A percentile compares a stretch with the other conserved stretches of the same genome.
These are phyloP conservation scores for Lenwebbia sp. DNA, from an alignment of 345 rosid genomes.

Conservation along the genomic window DNA sequence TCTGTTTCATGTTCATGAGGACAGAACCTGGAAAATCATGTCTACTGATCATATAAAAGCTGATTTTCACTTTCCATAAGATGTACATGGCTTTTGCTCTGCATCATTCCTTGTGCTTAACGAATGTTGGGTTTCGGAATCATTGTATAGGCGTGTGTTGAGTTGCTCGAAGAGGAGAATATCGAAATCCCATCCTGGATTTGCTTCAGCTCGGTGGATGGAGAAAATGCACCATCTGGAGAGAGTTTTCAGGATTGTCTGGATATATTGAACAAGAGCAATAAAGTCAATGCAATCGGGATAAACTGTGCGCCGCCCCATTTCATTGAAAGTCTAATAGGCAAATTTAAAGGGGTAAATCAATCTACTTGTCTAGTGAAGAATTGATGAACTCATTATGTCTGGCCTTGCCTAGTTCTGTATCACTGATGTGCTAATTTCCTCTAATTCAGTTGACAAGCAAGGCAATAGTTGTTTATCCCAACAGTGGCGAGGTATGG, in stretches of 20 bases:
- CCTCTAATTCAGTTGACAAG: slow-evolving; percentile 39
- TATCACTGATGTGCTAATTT: not conserved
- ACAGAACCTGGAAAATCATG: not conserved
- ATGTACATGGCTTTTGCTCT: not conserved
- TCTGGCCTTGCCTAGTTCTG: not conserved
- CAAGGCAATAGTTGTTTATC: slow-evolving; percentile 69
- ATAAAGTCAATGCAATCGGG: slow-evolving; percentile 57
- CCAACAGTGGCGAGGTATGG: slow-evolving; percentile 91
- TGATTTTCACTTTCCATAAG: not conserved
- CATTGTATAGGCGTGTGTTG: slow-evolving; percentile 54
- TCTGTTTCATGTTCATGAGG: not conserved
- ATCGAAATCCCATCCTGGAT: slow-evolving; percentile 76
- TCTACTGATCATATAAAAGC: not conserved
- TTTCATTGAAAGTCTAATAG: slow-evolving; percentile 45
- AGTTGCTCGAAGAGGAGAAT: slow-evolving; percentile 76
- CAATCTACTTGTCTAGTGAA: not conserved
- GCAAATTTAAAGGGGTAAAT: slow-evolving; percentile 49
- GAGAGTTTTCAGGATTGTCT: slow-evolving; percentile 69
- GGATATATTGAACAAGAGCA: slow-evolving; percentile 48
- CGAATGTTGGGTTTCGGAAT: not conserved
- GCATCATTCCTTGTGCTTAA: not conserved
- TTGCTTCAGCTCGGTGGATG: slow-evolving; percentile 77
- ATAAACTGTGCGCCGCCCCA: slow-evolving; percentile 89
- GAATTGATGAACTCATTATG: not conserved
- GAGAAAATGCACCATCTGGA: slow-evolving; percentile 75